Base-by-base conservation (phyloP, 257 asterid genomes). In the Voacanga thouarsii region DNA sequence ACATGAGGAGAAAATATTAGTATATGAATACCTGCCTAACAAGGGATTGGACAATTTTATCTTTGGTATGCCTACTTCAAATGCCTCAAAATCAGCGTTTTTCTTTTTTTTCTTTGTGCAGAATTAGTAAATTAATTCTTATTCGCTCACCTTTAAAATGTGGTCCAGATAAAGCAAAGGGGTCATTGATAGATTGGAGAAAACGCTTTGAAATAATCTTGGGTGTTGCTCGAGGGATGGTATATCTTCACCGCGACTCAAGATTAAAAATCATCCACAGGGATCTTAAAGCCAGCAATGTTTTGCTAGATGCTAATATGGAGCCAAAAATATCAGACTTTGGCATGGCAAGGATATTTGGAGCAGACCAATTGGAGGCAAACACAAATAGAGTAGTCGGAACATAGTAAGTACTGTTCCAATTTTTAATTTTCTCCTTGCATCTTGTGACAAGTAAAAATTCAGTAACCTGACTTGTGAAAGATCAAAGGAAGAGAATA, bases 311-410 rank as follows among this genome's bases (percentile, higher is more conserved):
- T 69, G 79, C 75, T 11, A 51, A 56, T 6, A 53, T 85, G 86
- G 75, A 82, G 18, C 88, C 88, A n/a, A 85, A 85, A 68, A 85
- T 85, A 64, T 85, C 88, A 57, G 88, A 82, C 77, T 85, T 85
- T 57, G 88, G 88, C 16, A 80, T 82, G 81, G 88, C 88, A 45
- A 80, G 84, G 77, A 82, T 85, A 12, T 71, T 85, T 64, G 71
- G 76, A 45, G 81, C 78, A n/a, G 74, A 74, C 66, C 86, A 82
- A 76, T 59, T 41, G 6, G 84, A 82, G 67, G 88, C 81, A n/a
- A 82, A 71, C 56, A 80, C 86, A 72, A 80, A 63, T 12, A 79
- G 84, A 80, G 82, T 83, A 18, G 82, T 83, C 28, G 86, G 86
- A 72, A 83, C 86, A 69, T 83, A 80, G 86, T 83, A 74, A 77